Conservation (phyloP, 768 basidiomycete species). For the Lactarius hatsudake region DNA sequence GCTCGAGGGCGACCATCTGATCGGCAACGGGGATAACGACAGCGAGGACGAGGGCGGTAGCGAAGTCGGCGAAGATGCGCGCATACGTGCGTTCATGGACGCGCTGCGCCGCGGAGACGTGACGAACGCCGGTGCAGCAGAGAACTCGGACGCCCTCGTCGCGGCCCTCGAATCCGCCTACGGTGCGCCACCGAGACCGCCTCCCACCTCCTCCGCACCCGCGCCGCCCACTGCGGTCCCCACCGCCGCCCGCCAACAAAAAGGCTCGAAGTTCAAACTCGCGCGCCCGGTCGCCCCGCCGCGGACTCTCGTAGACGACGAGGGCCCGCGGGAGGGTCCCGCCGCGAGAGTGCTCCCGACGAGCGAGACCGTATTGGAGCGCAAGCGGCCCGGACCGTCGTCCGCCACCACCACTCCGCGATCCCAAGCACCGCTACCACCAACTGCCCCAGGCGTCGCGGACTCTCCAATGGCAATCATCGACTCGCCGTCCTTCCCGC, state of each 20-base stretch:
- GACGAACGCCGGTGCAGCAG: slow-evolving; percentile 33
- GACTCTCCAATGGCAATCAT: slow-evolving; percentile 14
- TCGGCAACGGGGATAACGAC: slow-evolving; percentile 35
- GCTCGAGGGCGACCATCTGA: slow-evolving; percentile 31
- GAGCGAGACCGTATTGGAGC: slow-evolving; percentile 11
- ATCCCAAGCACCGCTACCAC: neutral
- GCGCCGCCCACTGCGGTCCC: neutral
- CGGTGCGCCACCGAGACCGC: slow-evolving; percentile 7
- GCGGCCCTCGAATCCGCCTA: slow-evolving; percentile 24
- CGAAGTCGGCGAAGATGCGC: slow-evolving; percentile 21
- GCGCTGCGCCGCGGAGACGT: slow-evolving; percentile 34
- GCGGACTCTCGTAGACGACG: slow-evolving; percentile 1
- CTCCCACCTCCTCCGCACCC: neutral
- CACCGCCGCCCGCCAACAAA: slow-evolving; percentile 1
- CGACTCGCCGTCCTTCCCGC: slow-evolving; percentile 27
- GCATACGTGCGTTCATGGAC: slow-evolving; percentile 30
- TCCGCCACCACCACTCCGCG: too few relatives aligned
- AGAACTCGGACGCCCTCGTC: slow-evolving; percentile 18
- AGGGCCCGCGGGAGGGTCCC: slow-evolving; percentile 7
- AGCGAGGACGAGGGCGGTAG: slow-evolving; percentile 31
- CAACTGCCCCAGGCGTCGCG: neutral
- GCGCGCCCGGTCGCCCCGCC: slow-evolving; percentile 15
- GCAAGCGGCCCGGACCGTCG: neutral
- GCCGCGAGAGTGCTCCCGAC: slow-evolving; percentile 28
- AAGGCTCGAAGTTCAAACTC: slow-evolving; percentile 30